These are phyloP conservation scores for Balamuthia mandrillaris DNA, from an alignment of 208 protist species.

Conservation along the genomic window DNA sequence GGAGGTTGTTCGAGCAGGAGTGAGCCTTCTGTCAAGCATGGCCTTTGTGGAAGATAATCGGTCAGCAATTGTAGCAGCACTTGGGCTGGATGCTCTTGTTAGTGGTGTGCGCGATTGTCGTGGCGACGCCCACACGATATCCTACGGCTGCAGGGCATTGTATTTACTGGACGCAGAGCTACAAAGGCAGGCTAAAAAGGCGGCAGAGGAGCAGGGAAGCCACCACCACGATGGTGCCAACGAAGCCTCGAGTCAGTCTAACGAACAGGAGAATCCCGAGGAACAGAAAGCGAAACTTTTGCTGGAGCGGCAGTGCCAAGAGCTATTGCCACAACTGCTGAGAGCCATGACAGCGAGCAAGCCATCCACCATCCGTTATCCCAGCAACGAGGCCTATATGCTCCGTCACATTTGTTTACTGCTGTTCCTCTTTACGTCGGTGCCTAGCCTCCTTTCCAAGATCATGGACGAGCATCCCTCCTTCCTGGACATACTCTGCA, in stretches of 20 bases:
- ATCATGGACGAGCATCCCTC: not conserved
- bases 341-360: no score
- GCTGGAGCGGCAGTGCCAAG: no score
- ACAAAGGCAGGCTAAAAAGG: no score
- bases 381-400: constrained; percentile 31
- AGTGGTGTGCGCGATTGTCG: not conserved
- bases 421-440: constrained; percentile 38
- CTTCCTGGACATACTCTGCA: not conserved
- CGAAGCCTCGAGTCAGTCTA: no score
- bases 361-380: not conserved
- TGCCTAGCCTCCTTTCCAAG: not conserved
- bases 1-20: not conserved
- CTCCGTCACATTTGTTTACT: constrained; percentile 34
- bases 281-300: no score
- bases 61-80: not conserved
- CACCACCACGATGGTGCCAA: no score
- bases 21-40: constrained; percentile 21
- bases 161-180: constrained; percentile 33
- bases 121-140: constrained; percentile 12
- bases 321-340: no score
- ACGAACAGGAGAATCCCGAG: no score
- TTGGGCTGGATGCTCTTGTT: constrained; percentile 1
- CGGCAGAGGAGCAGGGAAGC: no score
- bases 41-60: constrained; percentile 21
- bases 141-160: constrained; percentile 31